Evolutionary conservation across 257 asterid species (phyloP).

Genomic region (Nemophila menziesii): DNA sequence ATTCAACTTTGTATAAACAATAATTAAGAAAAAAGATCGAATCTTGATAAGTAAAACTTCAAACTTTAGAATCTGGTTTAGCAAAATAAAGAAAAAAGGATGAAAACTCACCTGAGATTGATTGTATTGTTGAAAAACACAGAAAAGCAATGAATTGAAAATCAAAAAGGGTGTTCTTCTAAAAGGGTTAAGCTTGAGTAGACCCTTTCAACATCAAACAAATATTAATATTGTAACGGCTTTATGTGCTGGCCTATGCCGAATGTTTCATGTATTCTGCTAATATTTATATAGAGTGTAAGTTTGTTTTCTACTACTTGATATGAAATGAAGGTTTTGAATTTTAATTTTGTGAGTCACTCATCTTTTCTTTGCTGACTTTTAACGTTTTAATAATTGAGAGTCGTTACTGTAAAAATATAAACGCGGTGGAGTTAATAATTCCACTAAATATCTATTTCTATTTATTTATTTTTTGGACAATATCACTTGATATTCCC

Average conservation of each 20-base stretch:
- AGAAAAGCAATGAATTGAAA: conserved; percentile 3
- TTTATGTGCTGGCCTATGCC: conserved; percentile 31
- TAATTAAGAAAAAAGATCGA: conserved; percentile 11
- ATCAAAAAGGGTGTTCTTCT: conserved; percentile 4
- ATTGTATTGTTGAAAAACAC: background rate
- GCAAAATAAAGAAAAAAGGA: background rate
- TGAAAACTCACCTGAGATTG: conserved; percentile 8
- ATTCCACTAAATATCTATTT: too few species aligned
- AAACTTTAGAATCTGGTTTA: background rate
- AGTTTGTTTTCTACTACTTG: background rate
- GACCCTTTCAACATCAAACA: background rate
- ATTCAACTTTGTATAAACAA: background rate
- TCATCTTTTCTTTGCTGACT: background rate
- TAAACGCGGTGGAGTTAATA: background rate
- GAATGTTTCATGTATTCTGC: conserved; percentile 11
- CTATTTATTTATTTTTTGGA: too few species aligned
- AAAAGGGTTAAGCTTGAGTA: too few species aligned
- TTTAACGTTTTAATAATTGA: background rate
- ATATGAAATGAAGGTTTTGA: background rate
- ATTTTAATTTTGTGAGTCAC: too few species aligned
- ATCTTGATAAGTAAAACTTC: conserved; percentile 2
- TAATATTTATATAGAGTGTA: background rate
- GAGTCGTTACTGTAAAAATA: background rate
- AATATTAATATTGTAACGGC: conserved; percentile 25
- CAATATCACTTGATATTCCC: too few species aligned